Percentiles rank a stretch among this genome's conserved stretches.
Evolutionary conservation across 2,329 filamentous ascomycete species (phyloP).

Genomic region (Mariannaea elegans): DNA sequence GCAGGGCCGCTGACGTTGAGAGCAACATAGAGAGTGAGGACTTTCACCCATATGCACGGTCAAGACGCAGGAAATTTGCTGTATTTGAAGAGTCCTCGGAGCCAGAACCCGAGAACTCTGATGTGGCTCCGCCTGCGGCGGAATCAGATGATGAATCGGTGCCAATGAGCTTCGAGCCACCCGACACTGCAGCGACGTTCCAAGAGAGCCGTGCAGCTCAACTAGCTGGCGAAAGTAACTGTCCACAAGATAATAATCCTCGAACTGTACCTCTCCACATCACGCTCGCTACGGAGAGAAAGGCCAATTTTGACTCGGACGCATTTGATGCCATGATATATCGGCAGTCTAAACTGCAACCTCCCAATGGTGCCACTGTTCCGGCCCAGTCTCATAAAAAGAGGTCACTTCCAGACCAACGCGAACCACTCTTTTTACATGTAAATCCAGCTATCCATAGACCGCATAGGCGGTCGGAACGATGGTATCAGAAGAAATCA

Average conservation of each 20-base stretch:
- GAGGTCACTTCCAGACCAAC: constrained; percentile 22
- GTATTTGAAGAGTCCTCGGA: constrained; percentile 7
- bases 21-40: constrained; percentile 12
- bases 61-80: neutral
- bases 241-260: constrained; percentile 6
- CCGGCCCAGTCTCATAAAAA: constrained; percentile 9
- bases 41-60: neutral
- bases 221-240: constrained; percentile 20
- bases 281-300: constrained; percentile 18
- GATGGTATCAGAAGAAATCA: constrained; percentile 59
- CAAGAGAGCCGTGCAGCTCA: constrained; percentile 22
- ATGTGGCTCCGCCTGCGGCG: neutral
- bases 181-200: neutral
- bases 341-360: constrained; percentile 40
- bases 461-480: constrained; percentile 51
- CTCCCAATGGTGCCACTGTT: constrained; percentile 36
- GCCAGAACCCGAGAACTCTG: constrained; percentile 6
- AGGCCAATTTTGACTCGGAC: constrained; percentile 33
- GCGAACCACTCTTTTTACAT: constrained; percentile 51
- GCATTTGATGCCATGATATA: constrained; percentile 53
- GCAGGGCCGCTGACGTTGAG: constrained; percentile 1
- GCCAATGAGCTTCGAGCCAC: neutral
- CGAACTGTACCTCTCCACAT: constrained; percentile 5
- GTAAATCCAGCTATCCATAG: constrained; percentile 63
- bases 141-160: constrained; percentile 8